phyloP scores from a whole-genome alignment of 1,284 basidiomycete species.

The Rhodotorula sp. region DNA sequence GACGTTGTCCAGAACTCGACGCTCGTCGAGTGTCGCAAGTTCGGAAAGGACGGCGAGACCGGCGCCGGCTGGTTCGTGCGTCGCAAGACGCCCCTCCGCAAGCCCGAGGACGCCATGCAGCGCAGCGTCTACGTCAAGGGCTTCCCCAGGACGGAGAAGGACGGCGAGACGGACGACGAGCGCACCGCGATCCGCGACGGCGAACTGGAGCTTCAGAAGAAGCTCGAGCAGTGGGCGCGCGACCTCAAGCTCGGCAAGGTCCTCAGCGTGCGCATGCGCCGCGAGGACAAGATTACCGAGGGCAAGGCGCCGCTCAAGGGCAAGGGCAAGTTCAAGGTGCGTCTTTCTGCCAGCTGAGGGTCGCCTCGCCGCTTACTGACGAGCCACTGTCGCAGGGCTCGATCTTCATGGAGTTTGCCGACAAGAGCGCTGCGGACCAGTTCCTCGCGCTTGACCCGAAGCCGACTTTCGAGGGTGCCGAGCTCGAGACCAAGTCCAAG shows the following conservation, averaged over 20 bases:
- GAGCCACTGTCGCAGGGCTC: conserved; percentile 63
- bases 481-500: conserved; percentile 86
- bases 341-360: conserved; percentile 23
- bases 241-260: conserved; percentile 68
- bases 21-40: conserved; percentile 33
- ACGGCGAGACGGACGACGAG: conserved; percentile 34
- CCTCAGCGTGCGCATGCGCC: conserved; percentile 83
- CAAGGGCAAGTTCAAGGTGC: conserved; percentile 69
- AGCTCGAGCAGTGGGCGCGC: conserved; percentile 79
- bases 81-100: conserved; percentile 67
- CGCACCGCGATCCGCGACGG: conserved; percentile 68
- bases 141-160: conserved; percentile 42
- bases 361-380: too few species aligned
- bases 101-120: conserved; percentile 64
- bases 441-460: conserved; percentile 80
- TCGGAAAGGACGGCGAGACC: conserved; percentile 24
- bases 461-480: conserved; percentile 66
- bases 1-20: conserved; percentile 57
- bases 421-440: conserved; percentile 67
- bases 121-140: conserved; percentile 52
- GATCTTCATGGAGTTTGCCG: conserved; percentile 87
- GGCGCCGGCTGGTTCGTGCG: conserved; percentile 45
- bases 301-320: conserved; percentile 33
- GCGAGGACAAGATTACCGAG: conserved; percentile 54
- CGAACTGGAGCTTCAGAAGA: conserved; percentile 65